These are phyloP conservation scores for Malbranchea zuffiana DNA, from an alignment of 2,329 filamentous ascomycete genomes.

Conservation along the genomic window DNA sequence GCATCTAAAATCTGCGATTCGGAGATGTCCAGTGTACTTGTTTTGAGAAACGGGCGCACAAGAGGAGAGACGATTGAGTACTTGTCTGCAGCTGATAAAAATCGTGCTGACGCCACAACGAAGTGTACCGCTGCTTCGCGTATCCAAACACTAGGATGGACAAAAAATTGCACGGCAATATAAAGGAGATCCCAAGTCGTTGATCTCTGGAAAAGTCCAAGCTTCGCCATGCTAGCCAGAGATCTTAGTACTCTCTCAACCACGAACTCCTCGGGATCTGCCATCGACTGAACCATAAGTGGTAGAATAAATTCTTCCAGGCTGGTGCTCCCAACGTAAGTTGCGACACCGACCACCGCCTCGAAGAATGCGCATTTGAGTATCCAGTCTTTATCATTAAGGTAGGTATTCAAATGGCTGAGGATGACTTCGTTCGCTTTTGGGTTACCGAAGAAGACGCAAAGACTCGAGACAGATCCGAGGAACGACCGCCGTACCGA, in stretches of 20 bases:
- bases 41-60: constrained; percentile 70
- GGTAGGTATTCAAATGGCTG: constrained; percentile 90
- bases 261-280: constrained; percentile 87
- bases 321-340: constrained; percentile 78
- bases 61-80: constrained; percentile 75
- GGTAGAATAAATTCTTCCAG: constrained; percentile 93
- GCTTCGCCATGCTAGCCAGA: constrained; percentile 72
- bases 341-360: constrained; percentile 81
- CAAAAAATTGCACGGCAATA: constrained; percentile 69
- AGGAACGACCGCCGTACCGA: constrained; percentile 84
- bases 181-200: constrained; percentile 83
- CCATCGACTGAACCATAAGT: constrained; percentile 87
- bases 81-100: constrained; percentile 66
- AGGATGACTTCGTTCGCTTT: constrained; percentile 92
- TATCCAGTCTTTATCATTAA: constrained; percentile 95
- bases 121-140: constrained; percentile 81
- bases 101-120: constrained; percentile 62
- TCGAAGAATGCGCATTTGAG: constrained; percentile 95
- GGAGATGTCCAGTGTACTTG: constrained; percentile 56
- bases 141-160: constrained; percentile 94
- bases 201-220: constrained; percentile 74
- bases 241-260: constrained; percentile 84
- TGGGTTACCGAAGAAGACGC: constrained; percentile 87
- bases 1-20: constrained; percentile 68
- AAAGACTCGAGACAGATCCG: constrained; percentile 80